phyloP scores from a whole-genome alignment of 805 yeast genomes.

The Suhomyces vadensis region DNA sequence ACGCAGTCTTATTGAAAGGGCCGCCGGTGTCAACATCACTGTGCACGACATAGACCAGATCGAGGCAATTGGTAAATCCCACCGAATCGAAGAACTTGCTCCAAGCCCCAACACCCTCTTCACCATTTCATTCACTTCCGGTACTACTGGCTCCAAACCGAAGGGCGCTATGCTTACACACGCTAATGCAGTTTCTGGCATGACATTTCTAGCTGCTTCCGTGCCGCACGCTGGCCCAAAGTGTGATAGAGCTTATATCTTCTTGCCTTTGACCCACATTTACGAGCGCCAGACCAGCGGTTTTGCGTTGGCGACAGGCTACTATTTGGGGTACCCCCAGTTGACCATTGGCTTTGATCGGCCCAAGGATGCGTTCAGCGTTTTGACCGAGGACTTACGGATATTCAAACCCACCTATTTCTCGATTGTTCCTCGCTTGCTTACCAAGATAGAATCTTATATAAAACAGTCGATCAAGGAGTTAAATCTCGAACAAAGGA shows the following conservation, averaged over 20 bases:
- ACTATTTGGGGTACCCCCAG: conserved; percentile 52
- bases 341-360: conserved; percentile 12
- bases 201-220: conserved; percentile 19
- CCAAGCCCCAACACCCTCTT: conserved; percentile 52
- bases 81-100: conserved; percentile 35
- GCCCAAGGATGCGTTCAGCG: conserved; percentile 19
- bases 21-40: conserved; percentile 25
- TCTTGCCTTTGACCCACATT: conserved; percentile 61
- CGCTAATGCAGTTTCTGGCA: conserved; percentile 48
- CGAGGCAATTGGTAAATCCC: conserved; percentile 32
- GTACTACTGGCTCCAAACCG: conserved; percentile 69
- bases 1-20: conserved; percentile 16
- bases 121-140: conserved; percentile 72
- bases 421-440: conserved; percentile 40
- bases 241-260: conserved; percentile 20
- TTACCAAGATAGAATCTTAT: conserved; percentile 34
- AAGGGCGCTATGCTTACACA: conserved; percentile 68
- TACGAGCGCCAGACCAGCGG: conserved; percentile 52
- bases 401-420: conserved; percentile 29
- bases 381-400: conserved; percentile 31
- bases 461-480: conserved; percentile 11
- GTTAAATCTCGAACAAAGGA: not conserved
- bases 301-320: conserved; percentile 48
- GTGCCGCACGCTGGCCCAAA: conserved; percentile 4
- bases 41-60: conserved; percentile 33